Base-by-base conservation (phyloP, 768 basidiomycete genomes). In the Pisolithus marmoratus region DNA sequence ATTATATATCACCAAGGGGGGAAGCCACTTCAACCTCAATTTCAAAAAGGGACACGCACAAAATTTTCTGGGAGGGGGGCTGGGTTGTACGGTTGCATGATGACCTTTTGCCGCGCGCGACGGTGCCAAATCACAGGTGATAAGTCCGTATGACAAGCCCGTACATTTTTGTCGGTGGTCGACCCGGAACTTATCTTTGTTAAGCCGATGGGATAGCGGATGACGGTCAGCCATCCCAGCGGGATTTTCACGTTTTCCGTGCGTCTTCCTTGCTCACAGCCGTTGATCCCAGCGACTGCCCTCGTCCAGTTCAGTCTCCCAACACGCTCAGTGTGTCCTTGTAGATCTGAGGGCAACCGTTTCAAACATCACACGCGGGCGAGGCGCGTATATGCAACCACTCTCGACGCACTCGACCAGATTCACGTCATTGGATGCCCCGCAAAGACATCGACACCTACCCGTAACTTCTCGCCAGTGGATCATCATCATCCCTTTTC, bases 211-310 rank as follows among this genome's bases (percentile, higher is more conserved):
- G 40, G 38, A 51, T 58, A 40, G 55, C 66, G 66, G 66, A 69
- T 68, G 66, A 69, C 66, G 45, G 65, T 53, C 66, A 67, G 58
- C 56, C 46, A 47, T 52, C 43, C 49, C 49, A 55, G 54, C 55
- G 56, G 54, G 54, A 49, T 63, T 62, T 65, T 67, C 60, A 50
- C 31, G n/a, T 44, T 60, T 59, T 65, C 65, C 58, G 65, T 60
- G 55, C 52, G 53, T 54, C 57, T 59, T 54, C 55, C 55, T 55
- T 54, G 56, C 29, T 52, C 47, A 27, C 49, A 52, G 43, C 49
- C 38, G 31, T 53, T 54, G 41, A 24, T 36, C 31, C 27, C 51
- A 31, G 57, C 50, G 34, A 34, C 34, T 15, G 48, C 42, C 31
- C 43, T n/a, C 34, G 22, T 52, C 43, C 20, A 40, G 37, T 51